Evolutionary conservation across 768 basidiomycete species (phyloP), one percentile per base, ranked within the genome.

Genomic region (Boletus patriciae): DNA sequence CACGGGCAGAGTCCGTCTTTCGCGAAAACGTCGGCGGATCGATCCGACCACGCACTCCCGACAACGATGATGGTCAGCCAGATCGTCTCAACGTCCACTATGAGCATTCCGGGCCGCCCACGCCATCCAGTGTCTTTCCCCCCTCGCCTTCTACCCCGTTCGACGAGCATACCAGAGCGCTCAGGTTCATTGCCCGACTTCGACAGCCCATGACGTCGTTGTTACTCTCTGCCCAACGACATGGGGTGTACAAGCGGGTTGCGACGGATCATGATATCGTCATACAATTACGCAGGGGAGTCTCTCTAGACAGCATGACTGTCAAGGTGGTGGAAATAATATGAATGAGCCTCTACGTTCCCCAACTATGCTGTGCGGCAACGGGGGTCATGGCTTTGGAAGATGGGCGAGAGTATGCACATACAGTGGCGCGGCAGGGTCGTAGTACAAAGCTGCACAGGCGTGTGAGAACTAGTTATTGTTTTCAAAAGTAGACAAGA

Each of bases 211-310:
- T 52, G 41, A 52, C 47, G 2, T 50, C 54, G 16, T 23, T 62
- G 34, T 46, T 60, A 13, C 54, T 62, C 33, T 43, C 33, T 3
- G 16, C 18, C 2, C 50, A 49, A 9, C 31, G 18, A 29, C 4
- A 1, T 34, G 50, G 34, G 6, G 25, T 27, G 5, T 38, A 61
- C 73, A 73, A 65, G 19, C 67, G 59, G 45, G 50, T 60, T 16
- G 59, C 59, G 12, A 50, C 57, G 36, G 47, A 58, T 25, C 52
- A 55, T 9, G 37, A 55, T 25, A 55, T 58, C 10, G 33, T 41
- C n/a, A 36, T 50, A 33, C 29, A 18, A 15, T 4, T 56, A 29
- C 27, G 27, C 18, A 25, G n/a, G 36, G 27, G 3, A 11, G 37
- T 15, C n/a, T 3, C 8, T 6, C 19, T 56, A 18, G 36, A 40